Percentiles rank a stretch among this genome's conserved stretches.
phyloP scores from a whole-genome alignment of 768 basidiomycete genomes.

The Suillus ampliporus region DNA sequence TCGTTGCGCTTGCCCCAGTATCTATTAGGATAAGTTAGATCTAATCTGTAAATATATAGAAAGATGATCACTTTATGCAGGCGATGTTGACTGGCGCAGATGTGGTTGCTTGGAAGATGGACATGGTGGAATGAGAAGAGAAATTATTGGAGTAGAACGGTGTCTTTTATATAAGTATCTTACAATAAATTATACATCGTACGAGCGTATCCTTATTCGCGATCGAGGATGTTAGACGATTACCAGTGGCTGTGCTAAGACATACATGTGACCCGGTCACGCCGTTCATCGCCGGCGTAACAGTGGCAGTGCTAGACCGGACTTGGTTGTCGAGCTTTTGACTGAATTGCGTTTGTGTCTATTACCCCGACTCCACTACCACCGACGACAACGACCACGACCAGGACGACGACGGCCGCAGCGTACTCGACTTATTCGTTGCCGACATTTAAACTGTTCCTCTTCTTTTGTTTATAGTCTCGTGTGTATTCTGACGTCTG shows the following conservation, averaged over 20 bases:
- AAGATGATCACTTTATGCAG: slow-evolving; percentile 82
- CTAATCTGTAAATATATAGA: background rate
- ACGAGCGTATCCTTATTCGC: slow-evolving; percentile 16
- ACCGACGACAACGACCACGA: slow-evolving; percentile 22
- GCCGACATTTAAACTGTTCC: slow-evolving; percentile 23
- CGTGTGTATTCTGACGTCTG: background rate
- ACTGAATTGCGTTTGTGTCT: background rate
- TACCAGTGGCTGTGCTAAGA: slow-evolving; percentile 27
- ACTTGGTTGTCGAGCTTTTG: slow-evolving; percentile 20
- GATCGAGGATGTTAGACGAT: slow-evolving; percentile 8
- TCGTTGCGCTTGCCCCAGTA: slow-evolving; percentile 99
- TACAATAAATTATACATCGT: too few relatives aligned
- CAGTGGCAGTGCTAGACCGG: background rate
- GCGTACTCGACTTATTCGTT: slow-evolving; percentile 20
- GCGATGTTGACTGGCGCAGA: slow-evolving; percentile 98
- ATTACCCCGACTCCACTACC: background rate
- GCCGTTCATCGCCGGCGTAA: slow-evolving; percentile 5
- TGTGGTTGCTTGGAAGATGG: slow-evolving; percentile 81
- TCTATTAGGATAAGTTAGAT: slow-evolving; percentile 45
- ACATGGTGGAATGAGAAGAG: slow-evolving; percentile 45
- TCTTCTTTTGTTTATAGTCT: slow-evolving; percentile 13
- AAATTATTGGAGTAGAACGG: background rate
- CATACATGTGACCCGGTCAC: slow-evolving; percentile 11
- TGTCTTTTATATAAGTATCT: slow-evolving; percentile 15
- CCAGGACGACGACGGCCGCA: slow-evolving; percentile 14